Conservation (phyloP, 805 yeast genomes). For the Naumovozyma castellii region DNA sequence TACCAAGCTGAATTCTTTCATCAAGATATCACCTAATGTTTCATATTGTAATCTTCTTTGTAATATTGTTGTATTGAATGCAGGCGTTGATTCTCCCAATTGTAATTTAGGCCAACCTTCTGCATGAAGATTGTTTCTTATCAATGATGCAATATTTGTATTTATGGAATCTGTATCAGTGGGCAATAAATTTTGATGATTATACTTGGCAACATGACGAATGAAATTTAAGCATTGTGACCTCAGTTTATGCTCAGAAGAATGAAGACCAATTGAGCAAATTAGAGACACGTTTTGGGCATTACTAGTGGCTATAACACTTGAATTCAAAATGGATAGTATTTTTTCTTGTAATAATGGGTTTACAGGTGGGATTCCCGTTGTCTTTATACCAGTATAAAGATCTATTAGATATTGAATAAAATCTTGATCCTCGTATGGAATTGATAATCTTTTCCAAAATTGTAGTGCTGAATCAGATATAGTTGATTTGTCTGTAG, state of each 20-base stretch:
- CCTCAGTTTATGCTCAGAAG: conserved; percentile 43
- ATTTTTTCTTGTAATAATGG: conserved; percentile 48
- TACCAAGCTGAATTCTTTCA: conserved; percentile 35
- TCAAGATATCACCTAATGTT: conserved; percentile 59
- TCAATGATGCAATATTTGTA: conserved; percentile 39
- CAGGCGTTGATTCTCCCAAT: conserved; percentile 25
- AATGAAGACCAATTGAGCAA: conserved; percentile 49
- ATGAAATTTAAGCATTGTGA: conserved; percentile 54
- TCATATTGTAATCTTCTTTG: conserved; percentile 66
- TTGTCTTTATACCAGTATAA: conserved; percentile 40
- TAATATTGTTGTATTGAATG: conserved; percentile 32
- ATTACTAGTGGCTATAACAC: conserved; percentile 41
- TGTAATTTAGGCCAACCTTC: conserved; percentile 55
- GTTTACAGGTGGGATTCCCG: conserved; percentile 43
- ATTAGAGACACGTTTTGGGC: conserved; percentile 36
- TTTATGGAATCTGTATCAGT: conserved; percentile 22
- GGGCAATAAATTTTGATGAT: conserved; percentile 14
- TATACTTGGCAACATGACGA: conserved; percentile 43
- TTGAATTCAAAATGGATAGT: conserved; percentile 39
- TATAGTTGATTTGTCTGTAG: conserved; percentile 41
- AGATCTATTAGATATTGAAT: conserved; percentile 39
- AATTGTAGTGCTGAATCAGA: conserved; percentile 45
- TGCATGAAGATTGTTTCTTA: conserved; percentile 42
- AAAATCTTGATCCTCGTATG: conserved; percentile 41
- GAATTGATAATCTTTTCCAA: conserved; percentile 40